A percentile compares a stretch with the other conserved stretches of the same genome.
These are phyloP conservation scores for Gillenia trifoliata DNA, from an alignment of 306 rosid species.

Conservation along the genomic window DNA sequence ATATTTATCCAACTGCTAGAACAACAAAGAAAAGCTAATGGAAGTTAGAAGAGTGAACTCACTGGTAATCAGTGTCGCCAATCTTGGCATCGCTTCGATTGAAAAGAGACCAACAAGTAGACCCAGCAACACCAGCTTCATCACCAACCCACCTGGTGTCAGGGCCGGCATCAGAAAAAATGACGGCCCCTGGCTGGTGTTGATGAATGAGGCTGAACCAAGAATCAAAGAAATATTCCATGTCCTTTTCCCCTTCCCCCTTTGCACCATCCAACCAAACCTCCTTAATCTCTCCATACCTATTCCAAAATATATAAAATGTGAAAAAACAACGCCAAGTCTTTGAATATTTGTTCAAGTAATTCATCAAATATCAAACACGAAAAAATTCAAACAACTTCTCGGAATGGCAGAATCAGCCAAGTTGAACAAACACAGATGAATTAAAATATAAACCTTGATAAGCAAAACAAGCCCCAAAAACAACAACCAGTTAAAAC, in stretches of 20 bases:
- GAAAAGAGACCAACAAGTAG: constrained; percentile 86
- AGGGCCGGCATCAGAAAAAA: constrained; percentile 83
- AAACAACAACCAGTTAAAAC: neutral
- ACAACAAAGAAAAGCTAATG: neutral
- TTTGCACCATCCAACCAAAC: constrained; percentile 86
- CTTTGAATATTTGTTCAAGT: neutral
- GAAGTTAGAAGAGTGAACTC: constrained; percentile 36
- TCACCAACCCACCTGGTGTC: constrained; percentile 84
- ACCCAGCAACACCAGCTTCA: constrained; percentile 59
- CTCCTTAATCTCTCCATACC: constrained; percentile 70
- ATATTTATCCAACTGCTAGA: neutral
- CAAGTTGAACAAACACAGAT: neutral
- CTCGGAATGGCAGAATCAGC: neutral
- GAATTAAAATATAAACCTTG: neutral
- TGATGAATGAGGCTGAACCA: constrained; percentile 85
- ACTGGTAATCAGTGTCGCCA: constrained; percentile 42
- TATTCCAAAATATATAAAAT: constrained; percentile 21
- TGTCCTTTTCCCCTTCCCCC: constrained; percentile 68
- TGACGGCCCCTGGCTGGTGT: constrained; percentile 74
- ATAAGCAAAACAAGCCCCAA: neutral
- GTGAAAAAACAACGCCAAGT: neutral
- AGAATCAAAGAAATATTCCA: constrained; percentile 61
- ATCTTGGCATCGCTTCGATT: constrained; percentile 46
- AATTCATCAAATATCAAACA: neutral
- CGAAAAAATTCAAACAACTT: neutral